Percentiles rank a stretch among this genome's conserved stretches.
Evolutionary conservation across 208 protist species (phyloP).

Genomic region (Leishmania arabica): DNA sequence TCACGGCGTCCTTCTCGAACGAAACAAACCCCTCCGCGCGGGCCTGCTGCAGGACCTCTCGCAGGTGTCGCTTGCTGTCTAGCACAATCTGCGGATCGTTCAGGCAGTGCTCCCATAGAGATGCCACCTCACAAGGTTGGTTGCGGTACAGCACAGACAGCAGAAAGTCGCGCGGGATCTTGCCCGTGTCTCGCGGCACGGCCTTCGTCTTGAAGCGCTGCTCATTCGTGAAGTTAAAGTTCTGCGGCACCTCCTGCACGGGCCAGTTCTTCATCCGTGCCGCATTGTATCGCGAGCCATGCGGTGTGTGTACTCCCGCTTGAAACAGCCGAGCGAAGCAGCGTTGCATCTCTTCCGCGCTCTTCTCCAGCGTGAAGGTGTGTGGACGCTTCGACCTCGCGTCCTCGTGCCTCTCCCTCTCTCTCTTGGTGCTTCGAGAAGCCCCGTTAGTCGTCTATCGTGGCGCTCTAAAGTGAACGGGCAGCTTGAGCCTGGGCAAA

Average conservation of each 20-base stretch:
- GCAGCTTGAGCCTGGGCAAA: not conserved
- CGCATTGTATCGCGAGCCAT: conserved; percentile 65
- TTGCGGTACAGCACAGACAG: conserved; percentile 89
- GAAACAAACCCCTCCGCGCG: conserved; percentile 85
- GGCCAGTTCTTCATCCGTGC: conserved; percentile 87
- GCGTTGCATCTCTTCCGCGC: conserved; percentile 29
- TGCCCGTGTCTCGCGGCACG: conserved; percentile 84
- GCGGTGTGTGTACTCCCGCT: conserved; percentile 71
- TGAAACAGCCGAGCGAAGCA: conserved; percentile 54
- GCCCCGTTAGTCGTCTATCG: not conserved
- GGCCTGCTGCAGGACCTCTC: conserved; percentile 86
- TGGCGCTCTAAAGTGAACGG: not conserved
- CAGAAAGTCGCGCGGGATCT: conserved; percentile 86
- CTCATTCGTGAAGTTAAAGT: conserved; percentile 82
- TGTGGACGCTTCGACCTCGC: not conserved
- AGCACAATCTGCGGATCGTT: conserved; percentile 84
- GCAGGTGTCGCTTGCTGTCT: conserved; percentile 91
- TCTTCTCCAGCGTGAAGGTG: not conserved
- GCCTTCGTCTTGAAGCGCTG: conserved; percentile 76
- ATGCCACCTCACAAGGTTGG: conserved; percentile 87
- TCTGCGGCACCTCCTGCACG: conserved; percentile 64
- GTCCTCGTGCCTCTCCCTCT: not conserved
- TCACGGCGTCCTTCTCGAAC: conserved; percentile 79
- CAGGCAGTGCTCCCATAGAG: conserved; percentile 84
- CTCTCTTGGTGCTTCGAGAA: not conserved